These are phyloP conservation scores for Haplosporangium sp. DNA, from an alignment of 371 early-diverging fungal species.

Conservation along the genomic window DNA sequence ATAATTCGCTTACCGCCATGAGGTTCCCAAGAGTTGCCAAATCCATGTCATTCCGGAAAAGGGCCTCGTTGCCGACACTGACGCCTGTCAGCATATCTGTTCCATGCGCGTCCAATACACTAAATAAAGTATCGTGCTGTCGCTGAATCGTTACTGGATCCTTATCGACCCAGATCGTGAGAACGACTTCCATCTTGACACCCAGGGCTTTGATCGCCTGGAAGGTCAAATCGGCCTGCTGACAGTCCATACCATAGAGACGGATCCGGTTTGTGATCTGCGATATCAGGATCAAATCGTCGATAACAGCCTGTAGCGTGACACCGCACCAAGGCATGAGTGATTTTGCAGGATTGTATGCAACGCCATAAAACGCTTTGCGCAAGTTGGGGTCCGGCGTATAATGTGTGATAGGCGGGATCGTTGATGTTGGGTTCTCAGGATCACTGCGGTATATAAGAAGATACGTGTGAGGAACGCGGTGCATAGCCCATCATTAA, in stretches of 20 bases:
- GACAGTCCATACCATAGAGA: constrained; percentile 54
- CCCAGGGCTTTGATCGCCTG: constrained; percentile 51
- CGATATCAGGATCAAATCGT: constrained; percentile 55
- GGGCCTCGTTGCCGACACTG: constrained; percentile 56
- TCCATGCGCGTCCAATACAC: constrained; percentile 43
- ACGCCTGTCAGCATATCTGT: constrained; percentile 45
- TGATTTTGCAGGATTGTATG: constrained; percentile 52
- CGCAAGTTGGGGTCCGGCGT: constrained; percentile 35
- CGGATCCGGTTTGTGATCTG: constrained; percentile 41
- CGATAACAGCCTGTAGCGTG: constrained; percentile 40
- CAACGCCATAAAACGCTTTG: constrained; percentile 55
- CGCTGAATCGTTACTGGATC: constrained; percentile 43
- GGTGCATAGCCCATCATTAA: too few relatives aligned
- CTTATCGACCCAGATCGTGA: constrained; percentile 58
- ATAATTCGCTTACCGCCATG: constrained; percentile 6
- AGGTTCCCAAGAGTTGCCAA: constrained; percentile 6
- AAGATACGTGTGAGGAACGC: too few relatives aligned
- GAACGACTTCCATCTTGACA: constrained; percentile 48
- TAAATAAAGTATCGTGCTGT: constrained; percentile 45
- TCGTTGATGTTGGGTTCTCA: constrained; percentile 5
- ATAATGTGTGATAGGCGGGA: constrained; percentile 32
- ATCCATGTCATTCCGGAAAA: constrained; percentile 44
- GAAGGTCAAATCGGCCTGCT: constrained; percentile 40
- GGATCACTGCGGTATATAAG: constrained; percentile 6
- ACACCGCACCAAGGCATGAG: constrained; percentile 54